phyloP scores from a whole-genome alignment of 2,329 filamentous ascomycete genomes.

The Aureobasidium vineae region DNA sequence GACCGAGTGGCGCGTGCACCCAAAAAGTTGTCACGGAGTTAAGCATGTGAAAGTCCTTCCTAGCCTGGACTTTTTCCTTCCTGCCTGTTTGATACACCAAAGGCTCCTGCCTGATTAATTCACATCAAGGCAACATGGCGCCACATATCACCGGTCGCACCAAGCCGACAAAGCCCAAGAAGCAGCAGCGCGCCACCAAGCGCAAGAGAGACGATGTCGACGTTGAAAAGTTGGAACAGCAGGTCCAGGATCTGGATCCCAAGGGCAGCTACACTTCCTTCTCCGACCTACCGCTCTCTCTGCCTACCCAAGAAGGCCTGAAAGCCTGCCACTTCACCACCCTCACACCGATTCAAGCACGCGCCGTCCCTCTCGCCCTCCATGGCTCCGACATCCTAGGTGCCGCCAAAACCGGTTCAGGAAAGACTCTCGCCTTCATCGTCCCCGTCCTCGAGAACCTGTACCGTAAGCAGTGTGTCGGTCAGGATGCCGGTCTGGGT shows the following conservation, averaged over 20 bases:
- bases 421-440: constrained; percentile 92
- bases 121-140: constrained; percentile 12
- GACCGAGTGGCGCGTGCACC: constrained; percentile 19
- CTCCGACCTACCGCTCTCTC: constrained; percentile 79
- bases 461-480: constrained; percentile 84
- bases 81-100: background rate
- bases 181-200: constrained; percentile 52
- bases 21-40: constrained; percentile 17
- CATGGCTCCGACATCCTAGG: constrained; percentile 86
- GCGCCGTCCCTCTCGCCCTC: constrained; percentile 82
- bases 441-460: constrained; percentile 90
- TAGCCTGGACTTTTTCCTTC: constrained; percentile 7
- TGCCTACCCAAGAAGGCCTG: constrained; percentile 74
- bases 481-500: constrained; percentile 79
- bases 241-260: constrained; percentile 53
- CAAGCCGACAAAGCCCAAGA: constrained; percentile 56
- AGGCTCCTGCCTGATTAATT: too few species aligned
- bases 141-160: constrained; percentile 40
- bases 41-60: constrained; percentile 24
- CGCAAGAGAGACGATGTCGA: constrained; percentile 55
- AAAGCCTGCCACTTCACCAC: constrained; percentile 84
- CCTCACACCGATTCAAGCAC: constrained; percentile 86
- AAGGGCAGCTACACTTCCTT: constrained; percentile 67
- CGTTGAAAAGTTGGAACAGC: constrained; percentile 47
- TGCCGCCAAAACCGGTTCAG: constrained; percentile 91